phyloP scores from a whole-genome alignment of 140 eudicot genomes.

The Flaveria floridana region DNA sequence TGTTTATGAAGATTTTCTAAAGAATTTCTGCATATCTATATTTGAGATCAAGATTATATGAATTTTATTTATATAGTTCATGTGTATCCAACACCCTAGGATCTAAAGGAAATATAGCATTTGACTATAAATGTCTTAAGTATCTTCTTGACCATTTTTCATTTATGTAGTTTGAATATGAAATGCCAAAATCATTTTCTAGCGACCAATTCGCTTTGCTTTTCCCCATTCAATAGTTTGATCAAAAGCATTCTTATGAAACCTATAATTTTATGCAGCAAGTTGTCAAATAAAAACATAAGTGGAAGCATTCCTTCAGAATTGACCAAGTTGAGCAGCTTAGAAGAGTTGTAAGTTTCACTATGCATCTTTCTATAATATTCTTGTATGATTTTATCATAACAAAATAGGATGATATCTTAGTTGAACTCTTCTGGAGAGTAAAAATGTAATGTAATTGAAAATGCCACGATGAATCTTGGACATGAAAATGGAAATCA shows the following conservation, averaged over 20 bases:
- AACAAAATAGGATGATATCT: not conserved
- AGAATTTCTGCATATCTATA: not conserved
- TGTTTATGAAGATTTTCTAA: slow-evolving; percentile 53
- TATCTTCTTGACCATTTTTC: not conserved
- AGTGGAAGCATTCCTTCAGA: slow-evolving; percentile 76
- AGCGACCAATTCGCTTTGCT: not conserved
- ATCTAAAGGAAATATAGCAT: not conserved
- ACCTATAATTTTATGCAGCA: slow-evolving; percentile 46
- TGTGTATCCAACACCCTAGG: not conserved
- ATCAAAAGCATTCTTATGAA: slow-evolving; percentile 18
- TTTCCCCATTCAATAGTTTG: slow-evolving; percentile 9
- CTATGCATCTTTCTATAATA: slow-evolving; percentile 3
- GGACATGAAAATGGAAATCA: slow-evolving; percentile 1
- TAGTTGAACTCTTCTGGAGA: not conserved
- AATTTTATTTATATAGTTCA: not conserved
- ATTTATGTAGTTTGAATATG: slow-evolving; percentile 2
- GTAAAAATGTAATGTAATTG: not conserved
- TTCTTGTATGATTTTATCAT: not conserved
- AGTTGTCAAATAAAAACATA: slow-evolving; percentile 66
- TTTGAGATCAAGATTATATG: not conserved
- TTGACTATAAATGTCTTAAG: not conserved
- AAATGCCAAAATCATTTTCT: not conserved
- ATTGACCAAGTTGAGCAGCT: slow-evolving; percentile 61
- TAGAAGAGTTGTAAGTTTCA: slow-evolving; percentile 75
- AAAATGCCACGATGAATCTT: not conserved